Percentiles rank a stretch among this genome's conserved stretches.
These are phyloP conservation scores for Pezicula carpinea DNA, from an alignment of 2,329 filamentous ascomycete species.

Conservation along the genomic window DNA sequence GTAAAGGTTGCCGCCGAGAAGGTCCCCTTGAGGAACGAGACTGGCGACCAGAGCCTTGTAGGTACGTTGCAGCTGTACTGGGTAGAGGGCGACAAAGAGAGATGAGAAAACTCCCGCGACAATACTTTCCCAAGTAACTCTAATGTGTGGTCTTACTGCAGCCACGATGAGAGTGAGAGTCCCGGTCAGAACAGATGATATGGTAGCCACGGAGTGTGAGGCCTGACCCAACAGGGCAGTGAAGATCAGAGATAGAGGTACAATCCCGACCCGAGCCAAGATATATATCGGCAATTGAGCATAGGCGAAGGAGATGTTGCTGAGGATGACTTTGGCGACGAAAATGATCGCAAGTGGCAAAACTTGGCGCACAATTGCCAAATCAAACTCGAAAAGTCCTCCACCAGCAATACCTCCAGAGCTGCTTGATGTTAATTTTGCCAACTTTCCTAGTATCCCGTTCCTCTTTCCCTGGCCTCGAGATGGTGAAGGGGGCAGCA, in stretches of 20 bases:
- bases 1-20: slow-evolving; percentile 31
- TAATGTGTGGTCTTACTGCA: slow-evolving; percentile 37
- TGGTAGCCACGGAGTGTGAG: slow-evolving; percentile 40
- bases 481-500: slow-evolving; percentile 24
- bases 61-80: slow-evolving; percentile 43
- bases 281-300: slow-evolving; percentile 47
- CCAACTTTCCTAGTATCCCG: slow-evolving; percentile 23
- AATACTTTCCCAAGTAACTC: slow-evolving; percentile 46
- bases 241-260: slow-evolving; percentile 44
- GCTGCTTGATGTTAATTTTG: slow-evolving; percentile 23
- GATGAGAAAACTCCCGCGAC: slow-evolving; percentile 48
- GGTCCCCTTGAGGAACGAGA: slow-evolving; percentile 38
- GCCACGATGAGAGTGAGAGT: slow-evolving; percentile 46
- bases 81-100: slow-evolving; percentile 46
- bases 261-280: slow-evolving; percentile 44
- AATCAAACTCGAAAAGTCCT: slow-evolving; percentile 48
- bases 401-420: slow-evolving; percentile 47
- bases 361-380: slow-evolving; percentile 39
- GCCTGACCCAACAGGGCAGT: slow-evolving; percentile 41
- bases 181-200: slow-evolving; percentile 45
- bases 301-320: slow-evolving; percentile 50
- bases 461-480: slow-evolving; percentile 22
- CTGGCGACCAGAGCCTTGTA: slow-evolving; percentile 41
- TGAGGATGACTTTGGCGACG: slow-evolving; percentile 44
- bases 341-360: slow-evolving; percentile 45